Base-by-base conservation (phyloP, 805 yeast species). In the Diddensiella transvaalensis region DNA sequence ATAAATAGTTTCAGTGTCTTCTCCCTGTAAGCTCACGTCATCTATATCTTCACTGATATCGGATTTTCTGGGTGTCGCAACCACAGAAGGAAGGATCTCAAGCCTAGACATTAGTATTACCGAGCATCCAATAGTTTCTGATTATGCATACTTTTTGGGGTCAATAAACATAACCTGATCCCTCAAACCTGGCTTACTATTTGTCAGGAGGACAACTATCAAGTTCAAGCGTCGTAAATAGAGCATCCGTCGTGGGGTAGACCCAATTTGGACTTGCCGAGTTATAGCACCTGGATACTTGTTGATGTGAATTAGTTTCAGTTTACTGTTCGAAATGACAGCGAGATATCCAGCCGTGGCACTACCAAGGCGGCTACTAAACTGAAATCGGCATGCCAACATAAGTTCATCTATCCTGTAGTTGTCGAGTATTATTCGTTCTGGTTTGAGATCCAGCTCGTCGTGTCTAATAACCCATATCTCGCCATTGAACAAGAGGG, bases 191-290 rank as follows among this genome's bases (percentile, higher is more conserved):
- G 8, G 11, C 13, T 24, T 35, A 10, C 38, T 24, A 5, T 47
- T 30, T 2, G 37, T 30, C 17, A 45, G 4, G 10, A 49, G 43
- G 10, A 54, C 54, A 2, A 54, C 58, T 30, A 52, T 47, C 17
- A 44, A 48, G 15, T 24, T 11, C 11, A 52, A 17, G 21, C 49
- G 49, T 18, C 52, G 51, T 11, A 54, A 19, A 40, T 50, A 52
- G 13, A 50, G 19, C 38, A 54, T 6, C 13, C 54, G 40, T 21
- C 50, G 32, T 3, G 58, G 58, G 1, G 56, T 43, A 8, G 38
- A 24, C 5, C 48, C 51, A 33, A 47, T 21, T 6, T 24, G 32
- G n/a, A 42, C 29, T 10, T 33, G 40, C 6, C 39, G 26, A 15
- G 48, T 40, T 18, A 53, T 19, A 13, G 40, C 18, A 19, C 40